Evolutionary conservation across 768 basidiomycete species (phyloP), one percentile per base, ranked within the genome.

Genomic region (Agrocybe praecox): DNA sequence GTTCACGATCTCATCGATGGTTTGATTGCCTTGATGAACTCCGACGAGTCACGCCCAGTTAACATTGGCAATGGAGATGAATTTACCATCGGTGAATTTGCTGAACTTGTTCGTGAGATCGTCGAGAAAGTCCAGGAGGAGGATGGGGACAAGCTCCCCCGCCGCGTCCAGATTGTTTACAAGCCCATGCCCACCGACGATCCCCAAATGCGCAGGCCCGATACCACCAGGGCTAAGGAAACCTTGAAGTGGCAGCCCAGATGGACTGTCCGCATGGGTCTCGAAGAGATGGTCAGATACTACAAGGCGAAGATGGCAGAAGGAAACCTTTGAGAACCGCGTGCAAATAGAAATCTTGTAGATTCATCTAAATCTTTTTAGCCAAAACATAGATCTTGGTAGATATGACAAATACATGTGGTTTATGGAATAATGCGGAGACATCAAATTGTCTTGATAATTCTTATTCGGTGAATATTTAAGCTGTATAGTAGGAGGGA

Each of bases 1-100:
- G 88, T 99, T 57, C 97, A 99, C 78, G 97, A 99, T 72, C 86
- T 99, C 61, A 81, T 96, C 68, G 95, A 98, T 69, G 97, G 96
- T 43, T 76, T 95, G 54, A 95, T 95, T 69, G 84, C 87, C 19
- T 80, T 96, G 63, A 99, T 99, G 97, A 97, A 96, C 80, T 94
- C 94, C 17, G 76, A 85, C 68, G 94, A 97, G 75, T 82, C 90
- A 52, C 89, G 93, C 32, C 97, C 97, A 1, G 93, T 96, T 72
- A 99, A 99, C 83, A 88, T 99, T 63, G 97, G 97, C 56, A 95
- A 94, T 66, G 78, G 87, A 50, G 94, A 98, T 71, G 97, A 99
- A 78, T 97, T 95, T 73, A 94, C 92, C 44, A 96, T 99, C 65
- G 86, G 88, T 49, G 89, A 96, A 60, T 98, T 98, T 71, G 97